Percentiles rank a stretch among this genome's conserved stretches.
These are phyloP conservation scores for Yarrowia sp. DNA, from an alignment of 805 yeast genomes.

Conservation along the genomic window DNA sequence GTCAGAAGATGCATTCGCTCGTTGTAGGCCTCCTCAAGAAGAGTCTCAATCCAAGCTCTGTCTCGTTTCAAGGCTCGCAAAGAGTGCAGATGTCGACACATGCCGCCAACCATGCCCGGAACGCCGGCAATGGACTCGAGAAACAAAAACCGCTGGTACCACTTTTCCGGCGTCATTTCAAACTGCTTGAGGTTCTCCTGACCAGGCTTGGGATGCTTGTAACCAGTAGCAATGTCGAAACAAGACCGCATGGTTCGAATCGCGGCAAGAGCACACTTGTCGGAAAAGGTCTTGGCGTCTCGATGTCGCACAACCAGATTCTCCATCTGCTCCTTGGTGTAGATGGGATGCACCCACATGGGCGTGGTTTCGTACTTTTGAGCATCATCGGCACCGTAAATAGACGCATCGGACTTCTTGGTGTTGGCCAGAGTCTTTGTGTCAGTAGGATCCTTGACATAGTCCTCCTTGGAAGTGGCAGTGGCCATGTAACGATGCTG, in stretches of 20 bases:
- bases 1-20: conserved; percentile 75
- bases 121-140: conserved; percentile 73
- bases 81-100: conserved; percentile 64
- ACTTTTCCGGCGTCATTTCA: conserved; percentile 57
- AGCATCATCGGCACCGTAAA: conserved; percentile 15
- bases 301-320: conserved; percentile 50
- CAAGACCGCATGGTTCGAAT: conserved; percentile 46
- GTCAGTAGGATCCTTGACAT: not conserved
- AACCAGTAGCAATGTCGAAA: conserved; percentile 66
- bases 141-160: conserved; percentile 59
- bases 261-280: conserved; percentile 49
- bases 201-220: conserved; percentile 51
- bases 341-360: conserved; percentile 47
- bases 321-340: conserved; percentile 41
- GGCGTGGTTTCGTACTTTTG: conserved; percentile 8
- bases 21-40: conserved; percentile 71
- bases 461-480: not conserved
- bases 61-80: conserved; percentile 60
- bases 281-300: conserved; percentile 35
- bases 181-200: conserved; percentile 39
- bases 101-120: conserved; percentile 77
- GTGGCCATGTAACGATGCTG: conserved; percentile 3
- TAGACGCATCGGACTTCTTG: not conserved
- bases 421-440: conserved; percentile 12
- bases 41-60: conserved; percentile 71